Conservation (phyloP, 2,329 filamentous ascomycete genomes). For the Coccinonectria pachysandricola region DNA sequence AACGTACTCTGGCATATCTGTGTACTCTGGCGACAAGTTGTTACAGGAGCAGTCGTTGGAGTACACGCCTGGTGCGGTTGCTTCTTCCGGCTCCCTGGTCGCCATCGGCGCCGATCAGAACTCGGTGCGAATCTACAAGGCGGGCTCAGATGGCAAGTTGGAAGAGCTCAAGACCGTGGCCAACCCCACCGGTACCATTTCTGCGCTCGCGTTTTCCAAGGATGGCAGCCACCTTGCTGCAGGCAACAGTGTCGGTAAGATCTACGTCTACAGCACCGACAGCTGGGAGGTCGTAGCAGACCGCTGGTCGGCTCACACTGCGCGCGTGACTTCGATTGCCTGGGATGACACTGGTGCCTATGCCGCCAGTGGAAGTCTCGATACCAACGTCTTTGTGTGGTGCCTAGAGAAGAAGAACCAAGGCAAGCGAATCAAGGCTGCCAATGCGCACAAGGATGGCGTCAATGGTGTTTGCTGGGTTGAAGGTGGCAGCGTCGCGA, state of each 20-base stretch:
- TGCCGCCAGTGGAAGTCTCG: slow-evolving; percentile 73
- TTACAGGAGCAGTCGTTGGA: slow-evolving; percentile 49
- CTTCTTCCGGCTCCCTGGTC: slow-evolving; percentile 55
- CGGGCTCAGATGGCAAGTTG: slow-evolving; percentile 45
- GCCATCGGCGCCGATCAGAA: slow-evolving; percentile 71
- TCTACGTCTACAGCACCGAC: slow-evolving; percentile 60
- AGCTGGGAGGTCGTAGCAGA: slow-evolving; percentile 68
- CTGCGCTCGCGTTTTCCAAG: slow-evolving; percentile 72
- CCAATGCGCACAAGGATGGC: slow-evolving; percentile 92
- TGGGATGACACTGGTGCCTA: slow-evolving; percentile 75
- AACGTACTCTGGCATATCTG: slow-evolving; percentile 38
- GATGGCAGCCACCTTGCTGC: slow-evolving; percentile 70
- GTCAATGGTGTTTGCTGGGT: slow-evolving; percentile 83
- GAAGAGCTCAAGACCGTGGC: slow-evolving; percentile 47
- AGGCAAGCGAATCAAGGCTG: slow-evolving; percentile 70
- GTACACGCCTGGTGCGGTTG: slow-evolving; percentile 60
- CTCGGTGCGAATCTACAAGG: slow-evolving; percentile 59
- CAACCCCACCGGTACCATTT: slow-evolving; percentile 61
- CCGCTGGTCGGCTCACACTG: slow-evolving; percentile 52
- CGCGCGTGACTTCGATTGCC: slow-evolving; percentile 46
- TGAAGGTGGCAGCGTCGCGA: slow-evolving; percentile 59
- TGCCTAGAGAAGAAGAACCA: slow-evolving; percentile 69
- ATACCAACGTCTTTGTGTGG: slow-evolving; percentile 91
- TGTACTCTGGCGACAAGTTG: slow-evolving; percentile 51
- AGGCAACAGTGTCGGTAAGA: slow-evolving; percentile 77